phyloP scores from a whole-genome alignment of 257 asterid species.

The Fraxinus quadrangulata region DNA sequence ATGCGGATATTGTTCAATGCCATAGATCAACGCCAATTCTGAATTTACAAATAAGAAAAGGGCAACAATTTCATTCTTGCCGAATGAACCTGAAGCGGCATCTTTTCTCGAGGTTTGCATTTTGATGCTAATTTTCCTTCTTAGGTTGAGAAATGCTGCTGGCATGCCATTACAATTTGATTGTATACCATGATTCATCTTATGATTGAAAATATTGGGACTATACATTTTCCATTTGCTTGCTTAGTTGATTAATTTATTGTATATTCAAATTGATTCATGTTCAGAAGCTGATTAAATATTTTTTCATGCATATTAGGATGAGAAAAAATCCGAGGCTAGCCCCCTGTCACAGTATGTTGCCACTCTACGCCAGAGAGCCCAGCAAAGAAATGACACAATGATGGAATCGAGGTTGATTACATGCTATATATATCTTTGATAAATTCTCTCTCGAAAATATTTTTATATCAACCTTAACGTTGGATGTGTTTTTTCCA shows the following conservation, averaged over 20 bases:
- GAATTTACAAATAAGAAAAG: conserved; percentile 77
- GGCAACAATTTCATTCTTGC: conserved; percentile 57
- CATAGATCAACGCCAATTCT: conserved; percentile 75
- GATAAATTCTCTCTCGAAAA: not conserved
- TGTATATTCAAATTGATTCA: not conserved
- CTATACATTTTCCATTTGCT: not conserved
- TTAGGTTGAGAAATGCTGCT: not conserved
- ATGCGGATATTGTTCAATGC: conserved; percentile 28
- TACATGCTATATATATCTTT: not conserved
- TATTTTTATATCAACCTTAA: not conserved
- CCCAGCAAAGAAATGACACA: conserved; percentile 69
- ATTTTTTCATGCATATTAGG: conserved; percentile 40
- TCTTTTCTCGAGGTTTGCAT: conserved; percentile 81
- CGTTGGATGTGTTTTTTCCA: conserved; percentile 29
- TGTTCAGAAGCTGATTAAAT: conserved; percentile 4
- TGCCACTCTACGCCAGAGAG: conserved; percentile 60
- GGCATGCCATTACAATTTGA: not conserved
- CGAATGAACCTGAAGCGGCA: conserved; percentile 68
- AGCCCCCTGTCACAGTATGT: conserved; percentile 74
- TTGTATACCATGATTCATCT: not conserved
- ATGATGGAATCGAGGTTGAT: conserved; percentile 70
- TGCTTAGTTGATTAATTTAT: conserved; percentile 12
- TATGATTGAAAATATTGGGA: not conserved
- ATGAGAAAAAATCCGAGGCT: conserved; percentile 51
- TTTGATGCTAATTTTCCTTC: conserved; percentile 12